Percentiles rank a stretch among this genome's conserved stretches.
Conservation (phyloP, 352 stramenopile genomes). For the Globisporangium acanthophoron region DNA sequence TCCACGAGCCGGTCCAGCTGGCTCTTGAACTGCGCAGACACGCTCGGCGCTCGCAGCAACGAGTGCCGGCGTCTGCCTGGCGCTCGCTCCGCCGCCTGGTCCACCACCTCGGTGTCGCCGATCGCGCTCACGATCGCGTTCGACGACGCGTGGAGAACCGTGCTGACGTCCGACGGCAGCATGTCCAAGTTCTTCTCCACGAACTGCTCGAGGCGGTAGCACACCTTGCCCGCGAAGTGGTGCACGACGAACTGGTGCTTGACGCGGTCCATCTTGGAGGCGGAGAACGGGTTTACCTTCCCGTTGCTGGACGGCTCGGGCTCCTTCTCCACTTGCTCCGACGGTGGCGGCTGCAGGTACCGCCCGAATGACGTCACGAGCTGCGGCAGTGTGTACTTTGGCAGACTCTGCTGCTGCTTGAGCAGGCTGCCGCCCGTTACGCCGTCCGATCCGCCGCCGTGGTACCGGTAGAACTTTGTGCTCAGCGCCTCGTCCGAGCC, state of each 20-base stretch:
- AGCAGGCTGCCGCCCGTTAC: constrained; percentile 17
- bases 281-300: constrained; percentile 56
- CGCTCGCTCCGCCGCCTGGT: constrained; percentile 18
- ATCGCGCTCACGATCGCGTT: constrained; percentile 66
- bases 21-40: constrained; percentile 90
- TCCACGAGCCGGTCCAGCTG: constrained; percentile 93
- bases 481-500: constrained; percentile 73
- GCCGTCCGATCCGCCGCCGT: constrained; percentile 21
- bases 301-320: constrained; percentile 12
- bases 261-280: constrained; percentile 80
- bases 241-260: constrained; percentile 78
- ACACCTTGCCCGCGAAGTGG: constrained; percentile 77
- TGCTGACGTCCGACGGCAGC: constrained; percentile 56
- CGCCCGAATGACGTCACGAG: constrained; percentile 62
- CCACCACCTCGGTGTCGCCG: constrained; percentile 41
- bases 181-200: constrained; percentile 86
- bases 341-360: constrained; percentile 46
- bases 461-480: constrained; percentile 80
- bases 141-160: constrained; percentile 44
- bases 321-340: constrained; percentile 34
- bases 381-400: constrained; percentile 47
- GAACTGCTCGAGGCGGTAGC: constrained; percentile 77
- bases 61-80: constrained; percentile 35
- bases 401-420: constrained; percentile 31
- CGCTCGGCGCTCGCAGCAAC: constrained; percentile 58